Evolutionary conservation across 1,284 basidiomycete species (phyloP), one percentile per base, ranked within the genome.

Genomic region (Chondrostereum purpureum): DNA sequence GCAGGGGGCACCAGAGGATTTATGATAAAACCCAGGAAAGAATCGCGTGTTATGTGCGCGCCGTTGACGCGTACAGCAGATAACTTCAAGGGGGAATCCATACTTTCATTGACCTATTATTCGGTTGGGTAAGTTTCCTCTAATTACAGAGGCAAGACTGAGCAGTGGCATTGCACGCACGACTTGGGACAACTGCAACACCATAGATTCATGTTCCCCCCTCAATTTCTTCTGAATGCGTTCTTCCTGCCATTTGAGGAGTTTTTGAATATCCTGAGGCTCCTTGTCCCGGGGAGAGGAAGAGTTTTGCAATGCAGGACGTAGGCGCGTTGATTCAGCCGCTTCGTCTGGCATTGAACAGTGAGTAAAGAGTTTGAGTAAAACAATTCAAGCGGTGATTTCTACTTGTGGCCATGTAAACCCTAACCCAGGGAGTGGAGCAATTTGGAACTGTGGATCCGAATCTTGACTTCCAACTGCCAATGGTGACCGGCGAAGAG

Each of bases 51-150:
- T 27, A 75, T 66, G 2, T 68, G 64, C 0, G 90, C 80, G 43
- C 92, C 92, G 46, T 85, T 75, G 16, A 98, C 77, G 47, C 86
- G 86, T 34, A 98, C 84, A 1, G 84, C 73, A 3, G 82, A 77
- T 33, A 94, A 74, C 31, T 75, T 74, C 44, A 87, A 50, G 4
- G 61, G 77, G 0, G 78, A 72, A 3, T 75, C 63, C 42, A 83
- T 64, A 57, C 83, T 89, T 18, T 67, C 67, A 50, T 76, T 73
- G n/a, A 91, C 75, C 87, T 89, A 44, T 22, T 24, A 19, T 13
- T 18, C 5, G 45, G 6, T 12, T n/a, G 37, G 8, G 23, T 24
- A 33, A 49, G 39, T 47, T 42, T 44, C 6, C 4, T n/a, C 39
- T 14, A 41, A 34, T 19, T 35, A 14, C 34, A 41, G 13, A 33